Evolutionary conservation across 169 alveolate species (phyloP).

Genomic region (Plasmodium knowlesi): DNA sequence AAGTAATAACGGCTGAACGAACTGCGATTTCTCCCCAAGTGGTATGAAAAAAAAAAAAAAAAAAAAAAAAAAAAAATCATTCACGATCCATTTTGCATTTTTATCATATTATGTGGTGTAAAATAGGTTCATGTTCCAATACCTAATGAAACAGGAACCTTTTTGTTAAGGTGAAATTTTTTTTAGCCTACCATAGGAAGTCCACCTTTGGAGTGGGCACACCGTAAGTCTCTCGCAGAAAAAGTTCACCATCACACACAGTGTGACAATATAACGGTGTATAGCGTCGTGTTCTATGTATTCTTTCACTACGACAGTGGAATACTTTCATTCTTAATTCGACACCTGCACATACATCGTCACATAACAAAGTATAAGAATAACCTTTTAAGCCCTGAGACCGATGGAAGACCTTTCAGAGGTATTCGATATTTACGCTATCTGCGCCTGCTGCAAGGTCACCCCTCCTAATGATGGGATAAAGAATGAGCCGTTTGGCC

Average conservation of each 20-base stretch:
- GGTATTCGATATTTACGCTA: slow-evolving; percentile 64
- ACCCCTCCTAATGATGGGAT: not conserved
- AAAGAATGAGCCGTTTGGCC: slow-evolving; percentile 13
- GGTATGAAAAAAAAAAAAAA: not conserved
- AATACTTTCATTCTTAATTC: too few relatives aligned
- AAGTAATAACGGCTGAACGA: not conserved
- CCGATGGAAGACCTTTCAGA: slow-evolving; percentile 25
- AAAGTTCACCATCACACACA: not conserved
- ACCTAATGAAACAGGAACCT: not conserved
- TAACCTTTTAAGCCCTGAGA: not conserved
- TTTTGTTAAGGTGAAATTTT: not conserved
- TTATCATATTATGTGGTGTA: not conserved
- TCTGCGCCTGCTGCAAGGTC: slow-evolving; percentile 71
- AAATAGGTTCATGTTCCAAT: not conserved
- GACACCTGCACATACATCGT: not conserved
- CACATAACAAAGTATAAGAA: not conserved
- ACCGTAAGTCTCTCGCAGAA: not conserved
- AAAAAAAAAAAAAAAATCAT: too few relatives aligned
- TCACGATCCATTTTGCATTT: not conserved
- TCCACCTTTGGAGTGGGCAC: not conserved
- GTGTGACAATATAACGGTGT: not conserved
- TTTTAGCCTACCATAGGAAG: too few relatives aligned
- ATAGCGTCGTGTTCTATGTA: not conserved
- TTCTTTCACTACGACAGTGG: not conserved
- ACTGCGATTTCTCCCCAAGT: not conserved